phyloP scores from a whole-genome alignment of 2,329 filamentous ascomycete genomes.

The Esteya vermicola region DNA sequence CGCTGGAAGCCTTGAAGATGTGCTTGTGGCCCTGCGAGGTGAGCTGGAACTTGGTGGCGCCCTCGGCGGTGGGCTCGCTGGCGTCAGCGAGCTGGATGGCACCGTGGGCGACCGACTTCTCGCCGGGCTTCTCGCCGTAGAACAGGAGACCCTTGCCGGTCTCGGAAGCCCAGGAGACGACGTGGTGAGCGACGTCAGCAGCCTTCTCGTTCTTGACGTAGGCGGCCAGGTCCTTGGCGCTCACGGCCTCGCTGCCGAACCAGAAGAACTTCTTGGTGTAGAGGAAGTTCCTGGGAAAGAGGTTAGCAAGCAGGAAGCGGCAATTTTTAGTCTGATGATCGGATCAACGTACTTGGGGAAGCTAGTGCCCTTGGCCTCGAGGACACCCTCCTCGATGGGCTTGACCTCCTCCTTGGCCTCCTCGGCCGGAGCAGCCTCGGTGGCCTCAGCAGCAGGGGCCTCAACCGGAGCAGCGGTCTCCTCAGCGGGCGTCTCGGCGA shows the following conservation, averaged over 20 bases:
- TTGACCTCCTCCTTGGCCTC: constrained; percentile 29
- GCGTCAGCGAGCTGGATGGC: constrained; percentile 64
- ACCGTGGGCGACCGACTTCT: constrained; percentile 68
- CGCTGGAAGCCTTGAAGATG: constrained; percentile 67
- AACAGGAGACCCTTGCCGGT: constrained; percentile 93
- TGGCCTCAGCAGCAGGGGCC: constrained; percentile 19
- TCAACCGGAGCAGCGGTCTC: constrained; percentile 18
- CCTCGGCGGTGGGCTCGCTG: constrained; percentile 61
- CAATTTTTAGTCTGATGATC: too few relatives aligned
- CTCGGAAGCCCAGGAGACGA: constrained; percentile 78
- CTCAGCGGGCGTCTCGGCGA: constrained; percentile 18
- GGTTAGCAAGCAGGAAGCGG: neutral
- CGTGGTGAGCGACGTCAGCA: constrained; percentile 56
- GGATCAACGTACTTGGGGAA: constrained; percentile 84
- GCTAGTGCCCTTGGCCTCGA: constrained; percentile 80
- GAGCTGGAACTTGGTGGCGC: constrained; percentile 72
- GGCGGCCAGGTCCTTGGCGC: constrained; percentile 56
- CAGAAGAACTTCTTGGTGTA: constrained; percentile 92
- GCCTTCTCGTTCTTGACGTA: constrained; percentile 88
- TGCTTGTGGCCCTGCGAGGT: constrained; percentile 81
- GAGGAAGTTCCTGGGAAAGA: constrained; percentile 64
- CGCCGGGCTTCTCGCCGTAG: constrained; percentile 68
- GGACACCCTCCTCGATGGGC: constrained; percentile 60
- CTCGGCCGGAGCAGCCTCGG: constrained; percentile 22
- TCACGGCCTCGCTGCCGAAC: constrained; percentile 57